Base-by-base conservation (phyloP, 345 rosid species). In the Nephelium lappaceum region DNA sequence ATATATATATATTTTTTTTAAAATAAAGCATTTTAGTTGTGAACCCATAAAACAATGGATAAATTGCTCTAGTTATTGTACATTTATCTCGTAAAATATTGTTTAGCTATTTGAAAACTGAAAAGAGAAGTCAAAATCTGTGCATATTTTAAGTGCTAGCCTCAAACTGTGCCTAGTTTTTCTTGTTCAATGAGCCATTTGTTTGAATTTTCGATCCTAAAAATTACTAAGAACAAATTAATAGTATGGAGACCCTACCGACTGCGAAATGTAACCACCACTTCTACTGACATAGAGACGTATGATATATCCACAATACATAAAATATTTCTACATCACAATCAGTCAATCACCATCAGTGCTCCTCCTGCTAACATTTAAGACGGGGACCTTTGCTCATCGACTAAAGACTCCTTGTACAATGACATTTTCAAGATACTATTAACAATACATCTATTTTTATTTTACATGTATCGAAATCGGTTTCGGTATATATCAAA, bases 211-310 rank as follows among this genome's bases (percentile, higher is more conserved):
- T 41, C 16, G 69, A 43, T 64, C 64, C 55, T 5, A 23, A 18
- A 38, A 6, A 77, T 36, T 11, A n/a, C 31, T 38, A 74, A 23
- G 21, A 73, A 61, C 19, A 14, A 70, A 27, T 62, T 43, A 19
- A 18, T 72, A 43, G 25, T 45, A 62, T 8, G 25, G n/a, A 15
- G 53, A 12, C 12, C 5, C 27, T 18, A 31, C 19, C 27, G 70
- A 74, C n/a, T 47, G 45, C 36, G 78, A 36, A 18, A 60, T 58
- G 57, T 64, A 81, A 67, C 80, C 25, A 41, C 77, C 74, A 0
- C 27, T 21, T 60, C 64, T 23, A 60, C 64, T 60, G 21, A 0
- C 69, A 72, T 43, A 47, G 77, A 67, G 78, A 81, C 70, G 24
- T 51, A 8, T 11, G 1, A 5, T 45, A 45, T 45, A 45, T 45